Conservation (phyloP, 208 protist genomes). For the Leishmania major region DNA sequence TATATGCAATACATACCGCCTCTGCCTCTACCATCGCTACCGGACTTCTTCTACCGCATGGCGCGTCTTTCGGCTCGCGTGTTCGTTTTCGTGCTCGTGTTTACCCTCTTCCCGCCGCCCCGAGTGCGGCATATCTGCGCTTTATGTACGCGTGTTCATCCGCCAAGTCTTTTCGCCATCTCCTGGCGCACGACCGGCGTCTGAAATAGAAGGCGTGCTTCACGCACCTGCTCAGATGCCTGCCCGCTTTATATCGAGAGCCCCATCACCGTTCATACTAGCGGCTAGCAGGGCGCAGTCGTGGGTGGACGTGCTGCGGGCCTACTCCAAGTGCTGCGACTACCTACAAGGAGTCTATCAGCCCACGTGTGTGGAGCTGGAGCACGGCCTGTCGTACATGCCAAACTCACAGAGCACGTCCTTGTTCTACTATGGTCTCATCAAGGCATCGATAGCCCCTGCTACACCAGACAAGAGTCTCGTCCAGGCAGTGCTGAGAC, state of each 20-base stretch:
- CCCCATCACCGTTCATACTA: slow-evolving; percentile 59
- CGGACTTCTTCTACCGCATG: neutral
- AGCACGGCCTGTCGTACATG: slow-evolving; percentile 74
- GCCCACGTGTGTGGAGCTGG: slow-evolving; percentile 61
- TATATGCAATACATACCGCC: neutral
- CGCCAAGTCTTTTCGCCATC: neutral
- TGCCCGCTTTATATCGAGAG: slow-evolving; percentile 1
- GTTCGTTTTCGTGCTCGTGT: neutral
- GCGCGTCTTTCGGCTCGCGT: neutral
- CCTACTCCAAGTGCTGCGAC: slow-evolving; percentile 46
- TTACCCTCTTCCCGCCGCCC: neutral
- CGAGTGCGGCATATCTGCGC: neutral
- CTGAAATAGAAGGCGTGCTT: neutral
- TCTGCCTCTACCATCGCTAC: neutral
- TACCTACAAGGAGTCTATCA: slow-evolving; percentile 58
- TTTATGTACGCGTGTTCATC: neutral
- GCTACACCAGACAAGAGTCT: slow-evolving; percentile 36
- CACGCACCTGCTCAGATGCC: neutral
- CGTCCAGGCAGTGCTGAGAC: slow-evolving; percentile 48
- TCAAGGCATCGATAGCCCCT: slow-evolving; percentile 52
- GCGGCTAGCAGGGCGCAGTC: slow-evolving; percentile 53
- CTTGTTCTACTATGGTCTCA: slow-evolving; percentile 79
- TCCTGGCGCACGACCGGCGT: neutral
- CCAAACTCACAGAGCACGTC: slow-evolving; percentile 57
- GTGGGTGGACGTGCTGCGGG: slow-evolving; percentile 71